These are phyloP conservation scores for Albatrellus ellisii DNA, from an alignment of 768 basidiomycete species.

Conservation along the genomic window DNA sequence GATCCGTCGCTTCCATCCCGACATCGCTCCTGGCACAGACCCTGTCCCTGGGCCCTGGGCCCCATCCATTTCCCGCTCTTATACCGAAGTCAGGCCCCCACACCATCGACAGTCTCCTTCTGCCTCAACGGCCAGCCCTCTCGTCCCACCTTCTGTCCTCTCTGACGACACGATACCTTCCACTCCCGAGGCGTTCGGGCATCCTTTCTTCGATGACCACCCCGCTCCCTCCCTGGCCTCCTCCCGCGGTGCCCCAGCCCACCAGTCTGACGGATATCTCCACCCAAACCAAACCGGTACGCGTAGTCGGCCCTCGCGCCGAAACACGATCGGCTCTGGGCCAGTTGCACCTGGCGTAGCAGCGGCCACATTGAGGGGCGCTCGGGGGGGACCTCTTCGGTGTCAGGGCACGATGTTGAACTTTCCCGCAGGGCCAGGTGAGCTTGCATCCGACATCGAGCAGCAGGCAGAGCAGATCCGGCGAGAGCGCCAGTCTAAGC, in stretches of 20 bases:
- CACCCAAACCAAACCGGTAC: constrained; percentile 40
- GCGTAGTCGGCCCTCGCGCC: constrained; percentile 33
- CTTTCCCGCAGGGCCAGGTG: constrained; percentile 30
- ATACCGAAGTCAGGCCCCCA: constrained; percentile 5
- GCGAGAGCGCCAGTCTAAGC: constrained; percentile 60
- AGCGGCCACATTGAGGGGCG: constrained; percentile 2
- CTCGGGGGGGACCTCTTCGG: constrained; percentile 20
- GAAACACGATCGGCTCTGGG: constrained; percentile 52
- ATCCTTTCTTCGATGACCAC: neutral
- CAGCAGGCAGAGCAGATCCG: constrained; percentile 83
- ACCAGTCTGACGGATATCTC: constrained; percentile 33
- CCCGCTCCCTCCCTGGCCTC: constrained; percentile 5
- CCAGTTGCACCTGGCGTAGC: constrained; percentile 19
- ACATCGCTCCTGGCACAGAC: neutral
- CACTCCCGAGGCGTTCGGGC: neutral
- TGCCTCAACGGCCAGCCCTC: neutral
- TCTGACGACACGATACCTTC: neutral
- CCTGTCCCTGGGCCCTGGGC: neutral
- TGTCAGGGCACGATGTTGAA: constrained; percentile 24
- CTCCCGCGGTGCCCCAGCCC: constrained; percentile 12
- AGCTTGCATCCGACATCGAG: constrained; percentile 71
- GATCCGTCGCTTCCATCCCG: neutral
- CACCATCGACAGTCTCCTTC: neutral
- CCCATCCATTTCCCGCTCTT: neutral
- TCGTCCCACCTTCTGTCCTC: neutral